Base-by-base conservation (phyloP, 208 protist species). In the Trypanosoma vivax region DNA sequence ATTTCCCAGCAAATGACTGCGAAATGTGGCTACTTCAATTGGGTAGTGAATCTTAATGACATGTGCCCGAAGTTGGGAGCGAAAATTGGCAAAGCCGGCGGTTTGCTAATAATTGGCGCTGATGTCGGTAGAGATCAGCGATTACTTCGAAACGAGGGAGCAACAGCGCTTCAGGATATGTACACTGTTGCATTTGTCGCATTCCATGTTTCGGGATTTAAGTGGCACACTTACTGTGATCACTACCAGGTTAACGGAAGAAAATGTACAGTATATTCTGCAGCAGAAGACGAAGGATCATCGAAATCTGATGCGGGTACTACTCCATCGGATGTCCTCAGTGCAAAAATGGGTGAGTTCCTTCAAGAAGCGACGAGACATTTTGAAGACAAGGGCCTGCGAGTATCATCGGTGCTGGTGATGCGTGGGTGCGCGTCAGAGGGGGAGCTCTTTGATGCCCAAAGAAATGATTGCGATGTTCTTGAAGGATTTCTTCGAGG, bases 1-100 rank as follows among this genome's bases (percentile, higher is more conserved):
- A 66, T 84, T 30, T 58, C 70, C 30, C 77, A 84, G 59, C 77
- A 84, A 56, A 51, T 84, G 13, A 46, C 52, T 19, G 77, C 73
- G 13, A 85, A 85, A 56, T 39, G 59, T 14, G 73, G 73, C 1
- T 56, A 65, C 19, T 53, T 85, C 16, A 76, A 70, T 63, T 79
- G 64, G 24, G 60, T 80, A 3, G 21, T 65, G 19, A 61, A 80
- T 39, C 29, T 60, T 2, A 39, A 33, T 19, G 64, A 80, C 31
- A 30, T 53, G 0, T 67, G 53, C 13, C 43, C 58, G 4, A 46
- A 37, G 29, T 49, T 73, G 5, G 24, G 34, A 2, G 24, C 2
- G 11, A 21, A 54, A 57, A 29, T 31, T 39, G 2, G 38, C 16
- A 3, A 39, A 24, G 34, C 27, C 19, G 42, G 41, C 13, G 54